phyloP scores from a whole-genome alignment of 257 asterid species.

The Linderniella brevidens region DNA sequence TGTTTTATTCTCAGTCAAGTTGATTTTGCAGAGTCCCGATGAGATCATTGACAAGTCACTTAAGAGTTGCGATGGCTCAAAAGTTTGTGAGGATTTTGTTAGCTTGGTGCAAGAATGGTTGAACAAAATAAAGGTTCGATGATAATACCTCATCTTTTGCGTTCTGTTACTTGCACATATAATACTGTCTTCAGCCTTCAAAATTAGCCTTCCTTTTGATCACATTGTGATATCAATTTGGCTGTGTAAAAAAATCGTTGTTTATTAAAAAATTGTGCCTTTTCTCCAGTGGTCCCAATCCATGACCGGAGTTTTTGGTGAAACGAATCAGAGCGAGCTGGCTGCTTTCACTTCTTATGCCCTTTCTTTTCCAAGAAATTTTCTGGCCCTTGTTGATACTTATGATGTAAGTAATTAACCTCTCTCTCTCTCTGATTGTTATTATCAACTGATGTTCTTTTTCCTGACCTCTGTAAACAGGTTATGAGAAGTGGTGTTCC shows the following conservation, averaged over 20 bases:
- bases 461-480: slow-evolving; percentile 21
- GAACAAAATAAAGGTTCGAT: slow-evolving; percentile 58
- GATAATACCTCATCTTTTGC: slow-evolving; percentile 7
- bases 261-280: not conserved
- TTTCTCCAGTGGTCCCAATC: slow-evolving; percentile 25
- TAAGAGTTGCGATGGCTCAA: slow-evolving; percentile 46
- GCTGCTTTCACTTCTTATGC: slow-evolving; percentile 89
- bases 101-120: slow-evolving; percentile 64
- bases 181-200: too few species aligned
- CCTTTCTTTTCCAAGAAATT: slow-evolving; percentile 72
- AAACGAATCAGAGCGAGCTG: slow-evolving; percentile 83
- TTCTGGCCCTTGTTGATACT: slow-evolving; percentile 90
- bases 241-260: too few species aligned
- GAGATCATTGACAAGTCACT: slow-evolving; percentile 83
- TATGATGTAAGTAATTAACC: slow-evolving; percentile 59
- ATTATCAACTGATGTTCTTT: too few species aligned
- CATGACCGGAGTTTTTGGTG: slow-evolving; percentile 56
- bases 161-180: not conserved
- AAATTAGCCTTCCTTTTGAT: too few species aligned
- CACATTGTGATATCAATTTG: too few species aligned
- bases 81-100: slow-evolving; percentile 68
- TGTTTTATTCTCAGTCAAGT: not conserved
- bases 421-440: not conserved
- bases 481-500: slow-evolving; percentile 93
- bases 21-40: slow-evolving; percentile 59